phyloP scores from a whole-genome alignment of 2,329 filamentous ascomycete genomes.

The Sclerotinia trifoliorum region DNA sequence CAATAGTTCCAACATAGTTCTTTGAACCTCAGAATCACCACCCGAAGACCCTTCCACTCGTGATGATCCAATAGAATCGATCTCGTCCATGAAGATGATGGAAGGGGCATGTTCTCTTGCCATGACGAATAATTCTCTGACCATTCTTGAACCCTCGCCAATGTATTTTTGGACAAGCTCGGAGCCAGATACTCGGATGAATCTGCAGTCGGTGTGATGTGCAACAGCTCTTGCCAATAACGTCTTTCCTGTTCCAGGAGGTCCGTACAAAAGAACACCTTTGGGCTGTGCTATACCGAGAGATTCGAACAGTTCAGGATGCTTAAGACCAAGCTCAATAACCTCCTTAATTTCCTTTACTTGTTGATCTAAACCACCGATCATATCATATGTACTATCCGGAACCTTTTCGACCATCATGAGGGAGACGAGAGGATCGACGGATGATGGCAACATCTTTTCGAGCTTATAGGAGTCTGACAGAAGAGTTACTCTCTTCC shows the following conservation, averaged over 20 bases:
- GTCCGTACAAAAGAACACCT: constrained; percentile 93
- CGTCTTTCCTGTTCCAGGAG: constrained; percentile 96
- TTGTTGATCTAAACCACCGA: constrained; percentile 95
- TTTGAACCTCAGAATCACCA: constrained; percentile 95
- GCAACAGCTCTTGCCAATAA: constrained; percentile 91
- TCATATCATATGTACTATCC: constrained; percentile 99
- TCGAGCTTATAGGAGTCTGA: constrained; percentile 99
- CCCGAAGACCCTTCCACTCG: constrained; percentile 94
- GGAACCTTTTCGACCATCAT: constrained; percentile 99
- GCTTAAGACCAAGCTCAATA: constrained; percentile 96
- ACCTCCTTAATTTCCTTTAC: constrained; percentile 99
- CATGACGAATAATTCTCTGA: constrained; percentile 98
- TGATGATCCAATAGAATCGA: constrained; percentile 96
- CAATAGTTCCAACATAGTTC: constrained; percentile 96
- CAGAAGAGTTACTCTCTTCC: constrained; percentile 94
- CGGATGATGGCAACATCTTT: constrained; percentile 96
- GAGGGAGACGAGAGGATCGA: constrained; percentile 95
- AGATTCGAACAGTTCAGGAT: constrained; percentile 98
- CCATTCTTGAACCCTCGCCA: constrained; percentile 96
- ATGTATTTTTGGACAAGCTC: constrained; percentile 99
- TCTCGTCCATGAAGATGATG: constrained; percentile 99
- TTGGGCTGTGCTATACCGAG: constrained; percentile 98
- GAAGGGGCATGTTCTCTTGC: constrained; percentile 95
- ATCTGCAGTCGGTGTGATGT: constrained; percentile 98
- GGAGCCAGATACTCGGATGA: constrained; percentile 93